Conservation (phyloP, 2,329 filamentous ascomycete species). For the Aspergillus hiratsukae region DNA sequence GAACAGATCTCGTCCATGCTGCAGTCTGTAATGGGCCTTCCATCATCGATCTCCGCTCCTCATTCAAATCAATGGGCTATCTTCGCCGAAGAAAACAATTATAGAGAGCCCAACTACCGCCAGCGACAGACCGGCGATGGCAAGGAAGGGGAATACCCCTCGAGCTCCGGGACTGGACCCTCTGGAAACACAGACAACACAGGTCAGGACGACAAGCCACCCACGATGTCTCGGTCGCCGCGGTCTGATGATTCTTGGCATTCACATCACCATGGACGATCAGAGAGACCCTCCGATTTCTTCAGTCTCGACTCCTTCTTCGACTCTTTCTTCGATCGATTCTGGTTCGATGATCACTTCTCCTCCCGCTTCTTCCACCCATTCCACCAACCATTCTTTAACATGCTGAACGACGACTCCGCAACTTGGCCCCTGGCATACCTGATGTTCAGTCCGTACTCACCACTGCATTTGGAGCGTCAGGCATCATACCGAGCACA, state of each 20-base stretch:
- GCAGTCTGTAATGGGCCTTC: slow-evolving; percentile 47
- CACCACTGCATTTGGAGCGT: slow-evolving; percentile 51
- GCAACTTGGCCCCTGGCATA: slow-evolving; percentile 40
- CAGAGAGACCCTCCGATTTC: slow-evolving; percentile 18
- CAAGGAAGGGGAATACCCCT: slow-evolving; percentile 1
- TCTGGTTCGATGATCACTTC: slow-evolving; percentile 29
- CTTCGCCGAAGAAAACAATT: slow-evolving; percentile 29
- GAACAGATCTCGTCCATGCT: slow-evolving; percentile 53
- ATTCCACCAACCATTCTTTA: slow-evolving; percentile 23
- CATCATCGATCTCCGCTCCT: slow-evolving; percentile 32
- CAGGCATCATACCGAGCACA: slow-evolving; percentile 31
- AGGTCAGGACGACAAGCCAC: neutral
- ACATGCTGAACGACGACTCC: slow-evolving; percentile 31
- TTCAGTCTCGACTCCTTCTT: slow-evolving; percentile 33
- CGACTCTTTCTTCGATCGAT: slow-evolving; percentile 33
- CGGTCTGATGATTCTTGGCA: slow-evolving; percentile 21
- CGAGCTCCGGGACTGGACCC: slow-evolving; percentile 5
- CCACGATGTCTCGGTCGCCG: slow-evolving; percentile 11
- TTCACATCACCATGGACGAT: slow-evolving; percentile 18
- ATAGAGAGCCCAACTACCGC: slow-evolving; percentile 17
- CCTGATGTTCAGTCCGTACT: slow-evolving; percentile 50
- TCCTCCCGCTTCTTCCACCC: slow-evolving; percentile 27
- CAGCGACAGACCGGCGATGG: slow-evolving; percentile 10
- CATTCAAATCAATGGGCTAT: slow-evolving; percentile 32
- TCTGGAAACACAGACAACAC: slow-evolving; percentile 7